A percentile compares a stretch with the other conserved stretches of the same genome.
These are phyloP conservation scores for Diplosphaera chodatii DNA, from an alignment of 139 green algal genomes.

Conservation along the genomic window DNA sequence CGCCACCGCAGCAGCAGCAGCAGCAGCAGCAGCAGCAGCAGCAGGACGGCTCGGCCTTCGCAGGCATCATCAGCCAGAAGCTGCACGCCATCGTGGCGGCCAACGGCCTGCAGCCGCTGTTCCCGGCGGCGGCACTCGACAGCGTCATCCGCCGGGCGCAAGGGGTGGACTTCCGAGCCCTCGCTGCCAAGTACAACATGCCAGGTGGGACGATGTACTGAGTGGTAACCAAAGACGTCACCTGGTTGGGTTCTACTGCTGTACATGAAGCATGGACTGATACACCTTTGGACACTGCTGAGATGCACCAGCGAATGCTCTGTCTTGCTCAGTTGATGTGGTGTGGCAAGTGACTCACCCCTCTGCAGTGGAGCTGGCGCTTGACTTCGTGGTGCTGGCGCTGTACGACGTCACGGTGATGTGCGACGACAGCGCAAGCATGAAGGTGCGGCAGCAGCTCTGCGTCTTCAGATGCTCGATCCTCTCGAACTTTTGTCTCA, in stretches of 20 bases:
- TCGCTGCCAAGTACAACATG: neutral
- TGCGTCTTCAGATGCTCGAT: no score
- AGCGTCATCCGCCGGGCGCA: neutral
- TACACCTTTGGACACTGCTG: no score
- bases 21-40: no score
- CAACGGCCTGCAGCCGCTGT: slow-evolving; percentile 12
- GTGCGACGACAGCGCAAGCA: slow-evolving; percentile 15
- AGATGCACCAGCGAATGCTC: no score
- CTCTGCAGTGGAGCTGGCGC: slow-evolving; percentile 1
- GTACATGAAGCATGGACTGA: no score
- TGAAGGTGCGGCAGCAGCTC: slow-evolving; percentile 5
- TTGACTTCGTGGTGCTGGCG: slow-evolving; percentile 1
- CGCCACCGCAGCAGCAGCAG: no score
- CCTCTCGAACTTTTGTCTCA: no score
- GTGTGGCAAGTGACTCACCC: no score
- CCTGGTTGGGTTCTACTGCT: no score
- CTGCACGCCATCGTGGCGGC: slow-evolving; percentile 14
- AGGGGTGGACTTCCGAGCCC: neutral
- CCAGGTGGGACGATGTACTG: no score
- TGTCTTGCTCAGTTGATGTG: no score
- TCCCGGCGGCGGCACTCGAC: slow-evolving; percentile 7
- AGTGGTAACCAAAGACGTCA: no score
- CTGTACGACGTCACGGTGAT: neutral
- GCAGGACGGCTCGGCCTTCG: neutral
- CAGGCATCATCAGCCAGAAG: slow-evolving; percentile 4